Evolutionary conservation across 2,329 filamentous ascomycete genomes (phyloP), one percentile per base, ranked within the genome.

Genomic region (Hyphodiscus sp.): DNA sequence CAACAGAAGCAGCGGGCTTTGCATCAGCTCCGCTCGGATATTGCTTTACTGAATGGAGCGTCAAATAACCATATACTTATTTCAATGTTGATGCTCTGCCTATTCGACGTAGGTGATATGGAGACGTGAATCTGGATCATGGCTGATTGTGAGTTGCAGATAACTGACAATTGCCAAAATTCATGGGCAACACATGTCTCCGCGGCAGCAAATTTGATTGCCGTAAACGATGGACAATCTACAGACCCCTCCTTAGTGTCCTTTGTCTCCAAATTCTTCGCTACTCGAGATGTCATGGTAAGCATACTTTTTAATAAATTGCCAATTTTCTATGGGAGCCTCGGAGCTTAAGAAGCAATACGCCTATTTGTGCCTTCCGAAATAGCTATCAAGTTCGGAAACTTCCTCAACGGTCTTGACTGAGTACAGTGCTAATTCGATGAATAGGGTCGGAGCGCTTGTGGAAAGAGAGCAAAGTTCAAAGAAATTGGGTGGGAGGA

Each of bases 241-340:
- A 15, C 44, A 43, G 54, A 57, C 6, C 49, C 52, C 7, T 57
- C 55, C 7, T 33, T 57, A 9, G 43, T 47, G 18, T 50, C 55
- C 13, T 57, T 57, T 47, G 52, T 55, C 26, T 55, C 55, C 6
- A 57, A 50, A 23, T 55, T 57, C 47, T 57, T 57, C 45, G 52
- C 55, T 19, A 53, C 50, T 47, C 49, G 55, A 47, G 55, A 57
- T 52, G 52, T 57, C 8, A 57, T 57, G 55, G n/a, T n/a, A n/a
- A n/a, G n/a, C n/a, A n/a, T n/a, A n/a, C n/a, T n/a, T n/a, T n/a
- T n/a, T n/a, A n/a, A n/a, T n/a, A n/a, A n/a, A n/a, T n/a, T n/a
- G n/a, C n/a, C n/a, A n/a, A n/a, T n/a, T n/a, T n/a, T n/a, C n/a
- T n/a, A n/a, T n/a, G n/a, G n/a, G n/a, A n/a, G n/a, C n/a, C n/a